These are phyloP conservation scores for Kwoniella sp. DNA, from an alignment of 768 basidiomycete genomes.

Conservation along the genomic window DNA sequence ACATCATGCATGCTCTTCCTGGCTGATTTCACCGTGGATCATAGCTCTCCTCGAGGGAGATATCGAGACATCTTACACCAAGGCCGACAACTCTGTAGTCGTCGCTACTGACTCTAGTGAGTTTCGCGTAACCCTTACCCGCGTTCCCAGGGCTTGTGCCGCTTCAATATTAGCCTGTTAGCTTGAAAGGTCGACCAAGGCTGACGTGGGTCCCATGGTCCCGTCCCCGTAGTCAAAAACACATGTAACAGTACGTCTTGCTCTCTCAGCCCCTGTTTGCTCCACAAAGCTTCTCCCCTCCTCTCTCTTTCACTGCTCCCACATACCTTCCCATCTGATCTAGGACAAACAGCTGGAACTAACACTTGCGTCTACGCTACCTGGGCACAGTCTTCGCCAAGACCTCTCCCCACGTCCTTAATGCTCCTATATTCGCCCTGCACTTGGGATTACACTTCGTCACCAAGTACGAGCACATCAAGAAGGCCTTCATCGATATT, in stretches of 20 bases:
- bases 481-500: constrained; percentile 68
- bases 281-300: background rate
- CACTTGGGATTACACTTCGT: constrained; percentile 83
- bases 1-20: too few species aligned
- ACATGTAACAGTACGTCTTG: constrained; percentile 16
- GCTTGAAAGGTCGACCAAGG: too few species aligned
- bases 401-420: constrained; percentile 79
- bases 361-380: too few species aligned
- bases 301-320: background rate
- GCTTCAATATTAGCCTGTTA: too few species aligned
- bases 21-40: too few species aligned
- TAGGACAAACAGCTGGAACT: too few species aligned
- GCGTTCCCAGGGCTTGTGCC: too few species aligned
- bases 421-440: constrained; percentile 80
- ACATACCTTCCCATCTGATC: too few species aligned
- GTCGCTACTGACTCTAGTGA: constrained; percentile 90
- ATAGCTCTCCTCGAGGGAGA: constrained; percentile 77
- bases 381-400: constrained; percentile 66
- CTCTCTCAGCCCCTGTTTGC: background rate
- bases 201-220: too few species aligned
- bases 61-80: constrained; percentile 71
- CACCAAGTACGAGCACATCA: constrained; percentile 74
- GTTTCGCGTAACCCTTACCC: too few species aligned
- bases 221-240: constrained; percentile 24
- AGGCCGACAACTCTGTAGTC: constrained; percentile 77